Evolutionary conservation across 2,329 filamentous ascomycete species (phyloP).

Genomic region (Didymellaceae sp.): DNA sequence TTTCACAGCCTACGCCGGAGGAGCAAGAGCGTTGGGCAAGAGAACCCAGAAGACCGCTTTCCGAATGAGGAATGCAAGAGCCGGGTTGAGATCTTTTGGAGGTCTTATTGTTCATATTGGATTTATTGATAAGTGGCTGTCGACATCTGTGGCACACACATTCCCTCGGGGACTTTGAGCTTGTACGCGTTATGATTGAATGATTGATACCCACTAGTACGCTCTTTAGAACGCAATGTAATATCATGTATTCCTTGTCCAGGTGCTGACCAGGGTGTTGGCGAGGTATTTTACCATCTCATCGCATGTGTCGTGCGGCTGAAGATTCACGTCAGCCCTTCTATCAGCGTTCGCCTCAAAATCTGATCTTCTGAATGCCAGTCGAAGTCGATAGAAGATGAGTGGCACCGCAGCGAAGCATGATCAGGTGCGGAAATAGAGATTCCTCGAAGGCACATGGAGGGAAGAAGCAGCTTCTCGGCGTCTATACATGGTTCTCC

Average conservation of each 20-base stretch:
- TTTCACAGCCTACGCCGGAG: slow-evolving; percentile 45
- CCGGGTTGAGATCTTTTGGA: neutral
- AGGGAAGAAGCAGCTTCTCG: no score
- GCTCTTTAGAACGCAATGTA: slow-evolving; percentile 21
- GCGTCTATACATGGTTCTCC: no score
- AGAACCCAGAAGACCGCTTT: slow-evolving; percentile 21
- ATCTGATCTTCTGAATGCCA: neutral
- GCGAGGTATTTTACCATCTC: neutral
- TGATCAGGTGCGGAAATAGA: no score
- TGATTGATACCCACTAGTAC: slow-evolving; percentile 29
- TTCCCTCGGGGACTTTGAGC: neutral
- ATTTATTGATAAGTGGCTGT: neutral
- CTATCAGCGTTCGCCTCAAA: neutral
- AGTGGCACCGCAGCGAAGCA: neutral
- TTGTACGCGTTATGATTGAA: neutral
- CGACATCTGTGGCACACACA: slow-evolving; percentile 2
- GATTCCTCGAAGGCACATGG: no score
- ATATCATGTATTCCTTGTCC: neutral
- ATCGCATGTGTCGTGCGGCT: neutral
- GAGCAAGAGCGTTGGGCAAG: slow-evolving; percentile 39
- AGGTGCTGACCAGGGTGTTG: neutral
- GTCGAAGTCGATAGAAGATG: neutral
- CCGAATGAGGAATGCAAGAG: slow-evolving; percentile 10
- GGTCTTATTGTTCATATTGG: neutral
- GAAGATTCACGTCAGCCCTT: neutral